Percentiles rank a stretch among this genome's conserved stretches.
Conservation (phyloP, 2,329 filamentous ascomycete species). For the Aspergillus costaricaensis region DNA sequence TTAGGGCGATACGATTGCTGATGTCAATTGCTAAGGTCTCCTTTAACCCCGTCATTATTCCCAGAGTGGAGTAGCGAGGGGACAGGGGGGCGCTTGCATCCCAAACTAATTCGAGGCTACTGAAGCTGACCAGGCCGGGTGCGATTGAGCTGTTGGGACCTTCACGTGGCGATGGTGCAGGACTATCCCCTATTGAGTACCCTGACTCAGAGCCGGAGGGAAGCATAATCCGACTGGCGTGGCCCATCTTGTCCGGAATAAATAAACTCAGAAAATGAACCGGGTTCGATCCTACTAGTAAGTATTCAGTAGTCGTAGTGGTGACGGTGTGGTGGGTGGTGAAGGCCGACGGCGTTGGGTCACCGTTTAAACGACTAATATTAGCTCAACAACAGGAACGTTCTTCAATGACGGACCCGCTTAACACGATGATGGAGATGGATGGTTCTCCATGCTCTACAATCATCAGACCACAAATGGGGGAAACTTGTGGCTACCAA, state of each 20-base stretch:
- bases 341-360: background rate
- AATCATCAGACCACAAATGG: background rate
- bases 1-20: background rate
- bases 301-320: background rate
- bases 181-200: constrained; percentile 15
- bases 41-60: constrained; percentile 1
- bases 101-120: background rate
- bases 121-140: background rate
- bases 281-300: background rate
- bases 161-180: constrained; percentile 12
- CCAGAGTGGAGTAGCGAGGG: background rate
- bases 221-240: constrained; percentile 1
- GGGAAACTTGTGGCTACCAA: background rate
- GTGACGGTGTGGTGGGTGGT: background rate
- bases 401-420: background rate
- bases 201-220: constrained; percentile 7
- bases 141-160: constrained; percentile 8
- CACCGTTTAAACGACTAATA: background rate
- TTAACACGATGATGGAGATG: background rate
- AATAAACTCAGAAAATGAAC: constrained; percentile 2
- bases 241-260: background rate
- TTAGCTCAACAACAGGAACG: background rate
- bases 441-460: background rate
- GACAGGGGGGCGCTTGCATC: background rate
- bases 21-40: background rate